Percentiles rank a stretch among this genome's conserved stretches.
These are phyloP conservation scores for Irpex sp. DNA, from an alignment of 1,284 basidiomycete species.

Conservation along the genomic window DNA sequence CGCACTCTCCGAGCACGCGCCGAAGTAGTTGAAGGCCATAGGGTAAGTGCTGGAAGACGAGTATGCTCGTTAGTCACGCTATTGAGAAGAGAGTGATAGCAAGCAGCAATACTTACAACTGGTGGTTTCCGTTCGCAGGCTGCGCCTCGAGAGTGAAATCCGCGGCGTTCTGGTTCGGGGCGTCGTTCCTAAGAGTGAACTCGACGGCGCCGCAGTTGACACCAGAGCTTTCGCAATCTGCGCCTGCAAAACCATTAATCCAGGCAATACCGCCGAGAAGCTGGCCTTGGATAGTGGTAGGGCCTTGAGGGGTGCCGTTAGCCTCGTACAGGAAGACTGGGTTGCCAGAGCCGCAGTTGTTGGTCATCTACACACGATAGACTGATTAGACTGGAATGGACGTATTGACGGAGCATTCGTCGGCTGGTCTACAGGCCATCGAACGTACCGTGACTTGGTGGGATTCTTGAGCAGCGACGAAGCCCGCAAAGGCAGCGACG, in stretches of 20 bases:
- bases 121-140: conserved; percentile 3
- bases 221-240: conserved; percentile 5
- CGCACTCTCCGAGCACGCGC: background rate
- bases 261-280: conserved; percentile 6
- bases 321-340: background rate
- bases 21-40: conserved; percentile 2
- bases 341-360: background rate
- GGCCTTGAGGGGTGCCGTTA: background rate
- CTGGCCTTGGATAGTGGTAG: conserved; percentile 2
- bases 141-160: conserved; percentile 3
- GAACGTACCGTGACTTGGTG: background rate
- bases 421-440: background rate
- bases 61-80: background rate
- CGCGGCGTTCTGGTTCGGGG: conserved; percentile 6
- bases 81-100: background rate
- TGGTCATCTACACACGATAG: background rate
- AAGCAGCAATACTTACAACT: background rate
- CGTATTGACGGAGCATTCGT: background rate
- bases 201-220: conserved; percentile 8
- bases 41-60: background rate
- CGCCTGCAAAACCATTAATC: conserved; percentile 4
- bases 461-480: background rate
- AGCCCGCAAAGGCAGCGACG: background rate
- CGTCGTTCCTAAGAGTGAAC: conserved; percentile 7
- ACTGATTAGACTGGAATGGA: background rate